phyloP scores from a whole-genome alignment of 495 filamentous ascomycete species.

The Lentithecium fluviatile region DNA sequence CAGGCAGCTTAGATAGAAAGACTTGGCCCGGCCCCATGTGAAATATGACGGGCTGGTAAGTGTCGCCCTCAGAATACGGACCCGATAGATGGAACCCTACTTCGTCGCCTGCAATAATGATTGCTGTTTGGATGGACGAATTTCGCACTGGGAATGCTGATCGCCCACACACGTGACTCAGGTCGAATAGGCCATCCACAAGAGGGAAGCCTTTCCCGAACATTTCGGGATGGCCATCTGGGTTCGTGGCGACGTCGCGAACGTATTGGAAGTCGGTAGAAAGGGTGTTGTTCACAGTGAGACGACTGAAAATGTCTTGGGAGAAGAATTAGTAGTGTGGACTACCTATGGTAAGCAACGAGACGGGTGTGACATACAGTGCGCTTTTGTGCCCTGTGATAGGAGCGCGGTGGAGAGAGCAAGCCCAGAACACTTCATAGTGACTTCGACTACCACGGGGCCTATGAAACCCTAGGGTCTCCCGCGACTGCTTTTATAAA shows the following conservation, averaged over 20 bases:
- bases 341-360: no score
- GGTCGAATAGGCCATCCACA: not conserved
- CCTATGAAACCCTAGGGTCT: no score
- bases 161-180: not conserved
- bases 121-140: slow-evolving; percentile 5
- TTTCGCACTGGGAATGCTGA: not conserved
- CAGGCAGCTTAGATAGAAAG: slow-evolving; percentile 8
- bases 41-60: slow-evolving; percentile 4
- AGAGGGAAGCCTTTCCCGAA: slow-evolving; percentile 3
- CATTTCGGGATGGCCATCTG: not conserved
- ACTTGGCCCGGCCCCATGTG: slow-evolving; percentile 13
- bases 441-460: no score
- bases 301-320: slow-evolving; percentile 8
- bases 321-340: not conserved
- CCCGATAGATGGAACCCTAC: slow-evolving; percentile 11
- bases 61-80: not conserved
- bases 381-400: not conserved
- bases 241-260: slow-evolving; percentile 4
- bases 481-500: no score
- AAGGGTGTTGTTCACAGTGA: slow-evolving; percentile 21
- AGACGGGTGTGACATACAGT: slow-evolving; percentile 1
- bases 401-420: no score
- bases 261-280: slow-evolving; percentile 15
- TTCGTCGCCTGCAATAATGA: slow-evolving; percentile 9
- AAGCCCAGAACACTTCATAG: no score